Percentiles rank a stretch among this genome's conserved stretches.
phyloP scores from a whole-genome alignment of 305 asterid genomes.

The Fraxinus sp. region DNA sequence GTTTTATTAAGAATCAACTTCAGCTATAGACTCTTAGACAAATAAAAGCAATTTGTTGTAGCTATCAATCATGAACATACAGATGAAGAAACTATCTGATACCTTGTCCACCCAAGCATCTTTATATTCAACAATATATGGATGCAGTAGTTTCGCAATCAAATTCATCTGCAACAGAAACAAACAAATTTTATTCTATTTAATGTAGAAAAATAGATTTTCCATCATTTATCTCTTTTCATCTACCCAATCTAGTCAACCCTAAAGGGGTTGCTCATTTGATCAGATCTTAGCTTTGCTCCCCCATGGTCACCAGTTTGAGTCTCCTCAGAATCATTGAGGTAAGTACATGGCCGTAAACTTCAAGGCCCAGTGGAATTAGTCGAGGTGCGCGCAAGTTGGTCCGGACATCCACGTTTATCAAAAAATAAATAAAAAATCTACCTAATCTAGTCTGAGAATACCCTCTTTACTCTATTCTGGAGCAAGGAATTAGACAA shows the following conservation, averaged over 20 bases:
- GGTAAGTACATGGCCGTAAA: no score
- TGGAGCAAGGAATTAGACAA: background rate
- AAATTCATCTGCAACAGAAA: slow-evolving; percentile 61
- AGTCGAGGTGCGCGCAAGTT: no score
- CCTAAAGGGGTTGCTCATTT: no score
- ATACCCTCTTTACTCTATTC: background rate
- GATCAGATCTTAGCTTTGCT: no score
- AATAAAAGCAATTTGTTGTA: background rate
- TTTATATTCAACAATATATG: slow-evolving; percentile 79
- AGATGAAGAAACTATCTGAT: background rate
- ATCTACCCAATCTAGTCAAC: background rate
- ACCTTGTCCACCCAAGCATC: slow-evolving; percentile 98
- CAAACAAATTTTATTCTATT: background rate
- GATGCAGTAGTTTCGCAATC: slow-evolving; percentile 68
- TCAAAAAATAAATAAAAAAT: background rate
- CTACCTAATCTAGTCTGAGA: background rate
- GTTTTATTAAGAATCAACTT: background rate
- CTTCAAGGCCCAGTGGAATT: no score
- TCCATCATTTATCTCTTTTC: background rate
- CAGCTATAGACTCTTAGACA: background rate
- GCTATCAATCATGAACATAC: background rate
- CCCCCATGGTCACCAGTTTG: no score
- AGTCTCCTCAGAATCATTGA: no score
- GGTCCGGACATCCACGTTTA: no score
- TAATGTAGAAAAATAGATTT: background rate